Conservation (phyloP, 2,329 filamentous ascomycete species). For the Fusarium marasasianum region DNA sequence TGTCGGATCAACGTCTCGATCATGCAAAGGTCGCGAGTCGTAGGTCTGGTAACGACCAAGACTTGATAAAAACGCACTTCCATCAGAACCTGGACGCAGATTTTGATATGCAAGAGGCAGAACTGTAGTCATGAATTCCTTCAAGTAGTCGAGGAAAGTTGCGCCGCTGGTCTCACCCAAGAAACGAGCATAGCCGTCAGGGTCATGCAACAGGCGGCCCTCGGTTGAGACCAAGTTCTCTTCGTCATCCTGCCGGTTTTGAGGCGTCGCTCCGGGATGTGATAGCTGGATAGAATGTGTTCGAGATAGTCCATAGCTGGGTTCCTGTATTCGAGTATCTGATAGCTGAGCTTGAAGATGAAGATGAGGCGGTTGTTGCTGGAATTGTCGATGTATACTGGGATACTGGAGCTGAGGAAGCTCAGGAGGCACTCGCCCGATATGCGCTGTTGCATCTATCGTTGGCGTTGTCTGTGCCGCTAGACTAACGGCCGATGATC, state of each 20-base stretch:
- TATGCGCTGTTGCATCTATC: constrained; percentile 4
- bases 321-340: constrained; percentile 18
- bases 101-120: constrained; percentile 47
- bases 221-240: constrained; percentile 42
- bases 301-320: constrained; percentile 5
- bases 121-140: constrained; percentile 56
- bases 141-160: constrained; percentile 60
- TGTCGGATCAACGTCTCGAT: constrained; percentile 51
- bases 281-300: constrained; percentile 3
- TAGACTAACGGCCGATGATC: constrained; percentile 2
- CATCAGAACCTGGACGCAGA: constrained; percentile 33
- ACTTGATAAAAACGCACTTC: constrained; percentile 51
- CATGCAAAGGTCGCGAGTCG: constrained; percentile 55
- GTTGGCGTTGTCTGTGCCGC: constrained; percentile 12
- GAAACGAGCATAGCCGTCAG: constrained; percentile 56
- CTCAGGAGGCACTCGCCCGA: constrained; percentile 4
- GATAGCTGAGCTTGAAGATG: constrained; percentile 14
- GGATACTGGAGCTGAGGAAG: constrained; percentile 28
- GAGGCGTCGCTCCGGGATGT: neutral
- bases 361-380: constrained; percentile 3
- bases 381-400: constrained; percentile 23
- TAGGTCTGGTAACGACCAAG: constrained; percentile 58
- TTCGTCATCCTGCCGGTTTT: constrained; percentile 38
- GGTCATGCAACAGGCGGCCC: constrained; percentile 57
- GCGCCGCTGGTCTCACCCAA: constrained; percentile 61